Conservation (phyloP, 805 yeast species). For the Teunomyces kruisii region DNA sequence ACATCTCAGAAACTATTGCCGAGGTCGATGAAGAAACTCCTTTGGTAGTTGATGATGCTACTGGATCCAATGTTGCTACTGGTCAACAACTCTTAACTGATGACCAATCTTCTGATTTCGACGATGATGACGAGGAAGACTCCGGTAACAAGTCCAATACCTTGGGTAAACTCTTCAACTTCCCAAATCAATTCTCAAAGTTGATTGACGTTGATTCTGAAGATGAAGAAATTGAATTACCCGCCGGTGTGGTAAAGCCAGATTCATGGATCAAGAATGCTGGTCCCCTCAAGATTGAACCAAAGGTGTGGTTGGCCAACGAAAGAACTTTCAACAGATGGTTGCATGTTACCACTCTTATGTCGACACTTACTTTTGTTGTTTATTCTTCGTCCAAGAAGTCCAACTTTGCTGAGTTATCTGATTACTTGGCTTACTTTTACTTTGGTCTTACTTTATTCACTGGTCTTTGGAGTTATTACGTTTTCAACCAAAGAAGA, state of each 20-base stretch:
- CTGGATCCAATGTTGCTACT: neutral
- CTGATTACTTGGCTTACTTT: conserved; percentile 70
- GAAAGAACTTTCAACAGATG: conserved; percentile 96
- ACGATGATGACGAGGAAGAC: conserved; percentile 33
- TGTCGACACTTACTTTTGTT: conserved; percentile 82
- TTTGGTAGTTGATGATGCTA: conserved; percentile 6
- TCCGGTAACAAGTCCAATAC: conserved; percentile 11
- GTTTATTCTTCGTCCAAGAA: conserved; percentile 72
- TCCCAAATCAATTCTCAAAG: conserved; percentile 31
- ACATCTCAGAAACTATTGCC: conserved; percentile 4
- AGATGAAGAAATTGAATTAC: conserved; percentile 77
- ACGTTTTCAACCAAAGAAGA: conserved; percentile 68
- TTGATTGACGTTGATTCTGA: conserved; percentile 73
- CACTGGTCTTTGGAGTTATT: conserved; percentile 87
- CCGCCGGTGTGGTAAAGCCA: conserved; percentile 89
- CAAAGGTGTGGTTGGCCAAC: conserved; percentile 97
- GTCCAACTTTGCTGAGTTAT: conserved; percentile 63
- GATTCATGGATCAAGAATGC: conserved; percentile 75
- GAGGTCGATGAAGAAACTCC: conserved; percentile 8
- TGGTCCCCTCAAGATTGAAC: conserved; percentile 92
- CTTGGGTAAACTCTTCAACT: conserved; percentile 20
- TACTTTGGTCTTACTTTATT: conserved; percentile 82
- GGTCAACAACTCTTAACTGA: conserved; percentile 13
- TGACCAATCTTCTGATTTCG: conserved; percentile 30
- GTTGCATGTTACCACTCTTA: conserved; percentile 84